Percentiles rank a stretch among this genome's conserved stretches.
phyloP scores from a whole-genome alignment of 441 rosid genomes.

The Euphorbia celastroides region DNA sequence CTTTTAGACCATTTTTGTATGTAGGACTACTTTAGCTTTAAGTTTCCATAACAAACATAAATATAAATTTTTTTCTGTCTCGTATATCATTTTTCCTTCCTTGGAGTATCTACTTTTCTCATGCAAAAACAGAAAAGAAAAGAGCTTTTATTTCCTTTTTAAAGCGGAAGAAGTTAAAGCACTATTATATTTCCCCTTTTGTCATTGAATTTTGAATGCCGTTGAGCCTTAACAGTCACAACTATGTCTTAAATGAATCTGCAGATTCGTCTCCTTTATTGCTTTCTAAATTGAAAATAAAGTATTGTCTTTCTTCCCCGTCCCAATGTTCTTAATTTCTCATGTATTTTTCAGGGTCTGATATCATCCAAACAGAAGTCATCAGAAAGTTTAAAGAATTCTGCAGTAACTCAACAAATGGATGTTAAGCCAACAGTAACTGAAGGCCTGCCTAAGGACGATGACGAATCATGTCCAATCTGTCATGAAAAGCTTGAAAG shows the following conservation, averaged over 20 bases:
- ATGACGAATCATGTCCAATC: constrained; percentile 82
- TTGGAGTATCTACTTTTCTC: too few species aligned
- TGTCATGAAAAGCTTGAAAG: constrained; percentile 75
- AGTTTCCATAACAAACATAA: too few species aligned
- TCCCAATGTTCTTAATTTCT: constrained; percentile 9
- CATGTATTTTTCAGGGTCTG: constrained; percentile 56
- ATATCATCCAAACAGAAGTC: constrained; percentile 57
- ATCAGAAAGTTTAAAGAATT: constrained; percentile 37
- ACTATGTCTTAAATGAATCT: background rate
- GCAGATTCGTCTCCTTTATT: background rate
- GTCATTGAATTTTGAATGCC: background rate
- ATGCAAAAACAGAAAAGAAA: too few species aligned
- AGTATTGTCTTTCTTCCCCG: constrained; percentile 1
- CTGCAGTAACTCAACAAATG: constrained; percentile 36
- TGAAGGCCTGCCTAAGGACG: constrained; percentile 32
- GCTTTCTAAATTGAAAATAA: background rate
- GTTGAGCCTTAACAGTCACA: background rate
- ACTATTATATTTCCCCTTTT: background rate
- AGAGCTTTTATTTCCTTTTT: too few species aligned
- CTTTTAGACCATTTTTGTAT: too few species aligned
- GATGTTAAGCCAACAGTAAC: constrained; percentile 23
- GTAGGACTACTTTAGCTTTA: too few species aligned
- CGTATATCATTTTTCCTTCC: too few species aligned
- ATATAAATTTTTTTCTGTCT: too few species aligned
- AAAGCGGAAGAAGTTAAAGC: too few species aligned